Evolutionary conservation across 208 protist genomes (phyloP), one percentile per base, ranked within the genome.

Genomic region (Leishmania major): DNA sequence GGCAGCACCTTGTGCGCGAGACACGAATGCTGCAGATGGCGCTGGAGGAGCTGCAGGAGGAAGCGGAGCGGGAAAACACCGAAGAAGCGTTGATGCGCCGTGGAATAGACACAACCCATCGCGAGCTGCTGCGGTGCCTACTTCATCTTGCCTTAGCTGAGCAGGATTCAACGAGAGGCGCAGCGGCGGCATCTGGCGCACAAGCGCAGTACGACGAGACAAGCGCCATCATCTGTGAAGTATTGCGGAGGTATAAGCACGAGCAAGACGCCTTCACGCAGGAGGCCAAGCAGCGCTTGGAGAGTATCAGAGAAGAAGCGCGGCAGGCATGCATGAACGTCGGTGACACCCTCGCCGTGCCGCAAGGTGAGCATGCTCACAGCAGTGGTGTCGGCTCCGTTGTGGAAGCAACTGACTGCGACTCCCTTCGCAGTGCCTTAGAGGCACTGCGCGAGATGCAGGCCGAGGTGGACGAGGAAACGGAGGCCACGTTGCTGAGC

Each of bases 31-130:
- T 85, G 1, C 49, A 57, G 8, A 49, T 85, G 49, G 82, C 82
- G 37, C 53, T 85, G 31, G 82, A 82, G 45, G 82, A 85, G 43
- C 71, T 85, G 10, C 43, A 55, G 2, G 82, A 85, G 57, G 82
- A 77, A 28, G 71, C n/a, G 19, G 77, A 55, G 25, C 25, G 49
- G 22, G 10, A 2, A 10, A 62, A 62, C 11, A 22, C 4, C 3
- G 62, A 55, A 57, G 82, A 81, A 37, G 55, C 40, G 40, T n/a
- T 35, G 3, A 2, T 60, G 15, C 47, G 75, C 22, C 37, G 62
- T 11, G 37, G 1, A 11, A 75, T 78, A 13, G 62, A 72, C 3
- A 2, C 69, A 10, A 37, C 7, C 13, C 70, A 85, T 43, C 67
- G 59, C 3, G 72, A 81, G 22, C 53, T 85, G 7, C 31, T 85